Evolutionary conservation across 805 yeast species (phyloP), one percentile per base, ranked within the genome.

Genomic region (Priceomyces melissophilus): DNA sequence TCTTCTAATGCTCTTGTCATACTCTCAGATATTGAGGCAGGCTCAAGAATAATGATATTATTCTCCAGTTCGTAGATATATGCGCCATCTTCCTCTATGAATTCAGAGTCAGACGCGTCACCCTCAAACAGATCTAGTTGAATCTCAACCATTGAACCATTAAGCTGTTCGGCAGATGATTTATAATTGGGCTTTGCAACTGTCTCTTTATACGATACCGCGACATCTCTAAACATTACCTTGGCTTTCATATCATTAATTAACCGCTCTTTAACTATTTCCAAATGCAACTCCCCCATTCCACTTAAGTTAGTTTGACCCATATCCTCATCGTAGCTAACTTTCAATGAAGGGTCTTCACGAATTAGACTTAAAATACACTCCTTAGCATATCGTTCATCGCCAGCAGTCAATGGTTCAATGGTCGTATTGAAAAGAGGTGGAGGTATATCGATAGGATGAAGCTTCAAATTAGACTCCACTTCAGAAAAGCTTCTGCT

Each of bases 221-320:
- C 87, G 14, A 93, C 87, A 39, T 82, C 82, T 35, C 96, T 89
- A 30, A 88, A 73, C 26, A 81, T 82, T 1, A 87, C 84, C 41
- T 82, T 80, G 2, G 95, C 96, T 58, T 84, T 83, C 74, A 89
- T 72, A 43, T 88, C 96, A 32, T 76, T 77, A n/a, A 87, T 64
- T 32, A 89, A 71, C 41, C 97, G 71, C 52, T 87, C 93, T 36
- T 73, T 74, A 1, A 93, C 85, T 49, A 93, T 89, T 50, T 93
- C 98, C 37, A 93, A 71, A 64, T 93, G 99, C 36, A 93, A 71
- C 56, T 93, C 98, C 31, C 99, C 99, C 98, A 91, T 91, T 26
- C 99, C 99, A 13, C 96, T 82, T 25, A 93, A 63, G 20, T 90
- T 76, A 2, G 90, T 82, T 64, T 93, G 97, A 5, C 93, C 96